Conservation (phyloP, 306 rosid genomes). For the Pterocarpus macrocarpus region DNA sequence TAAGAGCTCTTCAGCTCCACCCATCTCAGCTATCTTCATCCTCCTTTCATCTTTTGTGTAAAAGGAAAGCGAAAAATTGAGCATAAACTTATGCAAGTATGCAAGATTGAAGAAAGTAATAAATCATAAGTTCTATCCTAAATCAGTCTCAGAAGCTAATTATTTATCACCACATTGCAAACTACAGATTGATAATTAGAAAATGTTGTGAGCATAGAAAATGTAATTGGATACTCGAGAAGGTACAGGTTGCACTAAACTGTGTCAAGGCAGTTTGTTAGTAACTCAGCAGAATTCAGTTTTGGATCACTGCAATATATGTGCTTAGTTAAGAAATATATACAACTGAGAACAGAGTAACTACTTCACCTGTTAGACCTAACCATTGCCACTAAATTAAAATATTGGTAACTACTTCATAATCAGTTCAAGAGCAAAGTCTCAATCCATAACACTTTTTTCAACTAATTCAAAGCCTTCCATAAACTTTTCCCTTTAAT, state of each 20-base stretch:
- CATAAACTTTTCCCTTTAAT: conserved; percentile 35
- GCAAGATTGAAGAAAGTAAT: conserved; percentile 34
- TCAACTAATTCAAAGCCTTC: conserved; percentile 14
- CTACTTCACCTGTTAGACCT: not conserved
- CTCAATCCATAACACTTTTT: conserved; percentile 15
- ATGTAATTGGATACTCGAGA: not conserved
- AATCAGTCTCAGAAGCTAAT: conserved; percentile 31
- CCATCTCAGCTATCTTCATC: conserved; percentile 82
- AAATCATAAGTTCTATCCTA: conserved; percentile 18
- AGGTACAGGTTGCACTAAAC: not conserved
- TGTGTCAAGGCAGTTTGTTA: not conserved
- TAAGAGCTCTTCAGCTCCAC: conserved; percentile 76
- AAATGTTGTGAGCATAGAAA: conserved; percentile 20
- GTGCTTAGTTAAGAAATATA: not conserved
- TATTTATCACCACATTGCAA: not conserved
- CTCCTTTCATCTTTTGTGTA: conserved; percentile 73
- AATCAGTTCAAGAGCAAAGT: conserved; percentile 18
- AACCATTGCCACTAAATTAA: conserved; percentile 2
- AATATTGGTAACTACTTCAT: conserved; percentile 7
- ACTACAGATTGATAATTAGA: conserved; percentile 15
- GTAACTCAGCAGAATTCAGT: conserved; percentile 16
- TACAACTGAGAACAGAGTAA: not conserved
- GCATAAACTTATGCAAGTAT: conserved; percentile 28
- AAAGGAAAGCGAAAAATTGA: conserved; percentile 29
- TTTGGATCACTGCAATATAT: conserved; percentile 14